A percentile compares a stretch with the other conserved stretches of the same genome.
These are phyloP conservation scores for Gliomastix tumulicola DNA, from an alignment of 2,329 filamentous ascomycete species.

Conservation along the genomic window DNA sequence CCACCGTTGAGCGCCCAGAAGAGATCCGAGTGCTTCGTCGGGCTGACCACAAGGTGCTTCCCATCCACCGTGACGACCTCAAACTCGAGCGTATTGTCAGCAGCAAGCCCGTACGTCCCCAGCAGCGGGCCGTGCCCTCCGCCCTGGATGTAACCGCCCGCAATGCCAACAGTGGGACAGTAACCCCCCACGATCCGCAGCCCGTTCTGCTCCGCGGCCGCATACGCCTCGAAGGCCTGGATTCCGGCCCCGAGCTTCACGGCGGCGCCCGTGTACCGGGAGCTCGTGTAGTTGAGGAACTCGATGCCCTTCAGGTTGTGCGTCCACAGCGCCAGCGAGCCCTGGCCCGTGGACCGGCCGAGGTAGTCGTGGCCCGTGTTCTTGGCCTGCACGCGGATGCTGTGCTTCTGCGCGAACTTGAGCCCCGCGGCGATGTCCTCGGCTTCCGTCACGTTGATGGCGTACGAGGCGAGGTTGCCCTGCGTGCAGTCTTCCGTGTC, in stretches of 20 bases:
- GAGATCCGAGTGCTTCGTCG: conserved; percentile 35
- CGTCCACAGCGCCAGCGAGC: conserved; percentile 29
- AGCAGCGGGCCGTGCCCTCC: conserved; percentile 44
- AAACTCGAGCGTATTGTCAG: conserved; percentile 43
- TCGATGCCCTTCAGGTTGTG: conserved; percentile 26
- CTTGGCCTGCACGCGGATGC: conserved; percentile 37
- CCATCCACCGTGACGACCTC: conserved; percentile 41
- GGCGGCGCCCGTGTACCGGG: conserved; percentile 28
- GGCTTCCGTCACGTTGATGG: conserved; percentile 9
- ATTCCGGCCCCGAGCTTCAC: conserved; percentile 47
- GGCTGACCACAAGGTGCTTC: conserved; percentile 28
- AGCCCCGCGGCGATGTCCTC: conserved; percentile 8
- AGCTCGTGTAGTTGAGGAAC: conserved; percentile 7
- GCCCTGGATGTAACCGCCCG: conserved; percentile 47
- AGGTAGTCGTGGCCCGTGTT: conserved; percentile 36
- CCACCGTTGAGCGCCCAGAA: conserved; percentile 50
- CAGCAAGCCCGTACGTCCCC: conserved; percentile 39
- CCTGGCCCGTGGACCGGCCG: conserved; percentile 26
- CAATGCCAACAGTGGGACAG: conserved; percentile 41
- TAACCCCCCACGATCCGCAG: conserved; percentile 37
- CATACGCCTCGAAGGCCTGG: conserved; percentile 42
- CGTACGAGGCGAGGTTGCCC: conserved; percentile 21
- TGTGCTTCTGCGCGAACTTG: conserved; percentile 27
- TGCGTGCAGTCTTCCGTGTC: conserved; percentile 25
- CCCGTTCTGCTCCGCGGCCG: conserved; percentile 24